Evolutionary conservation across 805 yeast genomes (phyloP), one percentile per base, ranked within the genome.

Genomic region (Saccharomycopsis fermentans): DNA sequence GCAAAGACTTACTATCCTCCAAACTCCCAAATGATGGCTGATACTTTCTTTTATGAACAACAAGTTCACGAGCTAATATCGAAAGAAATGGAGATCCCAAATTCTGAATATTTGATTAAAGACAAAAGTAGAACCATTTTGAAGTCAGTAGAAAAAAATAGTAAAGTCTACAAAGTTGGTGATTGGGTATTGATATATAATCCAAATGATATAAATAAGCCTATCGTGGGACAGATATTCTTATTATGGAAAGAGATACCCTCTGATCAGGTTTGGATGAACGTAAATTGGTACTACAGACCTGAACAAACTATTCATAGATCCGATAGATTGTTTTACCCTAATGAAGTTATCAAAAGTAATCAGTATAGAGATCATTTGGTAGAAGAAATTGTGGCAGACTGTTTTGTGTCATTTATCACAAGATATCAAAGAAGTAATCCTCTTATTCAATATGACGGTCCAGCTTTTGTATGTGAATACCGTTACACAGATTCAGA

Each of bases 231-330:
- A 16, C 99, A 94, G 71, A 81, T 94, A 32, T 94, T 92, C 74
- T 80, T 96, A 66, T 80, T 94, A 62, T 94, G 99, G 99, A 82
- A 84, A 60, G 78, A 82, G n/a, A 75, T 79, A 5, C 74, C 77
- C 19, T 95, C 90, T 63, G 95, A 91, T 58, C 83, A 84, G 66
- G 81, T 85, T 61, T 91, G 91, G 83, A 80, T 91, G 68, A 92
- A 94, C 69, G 96, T 89, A 43, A 94, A 98, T 75, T 94, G 98
- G 99, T 94, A 92, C 72, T 86, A 89, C 67, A 82, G 98, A 65
- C 97, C 99, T 0, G 98, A 94, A 70, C 97, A 95, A 77, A 94
- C 99, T 0, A 96, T 94, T 52, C 99, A 94, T 71, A 81, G 95
- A 65, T 86, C 79, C 51, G 98, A 94, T 72, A 78, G 96, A 67